Evolutionary conservation across 805 yeast species (phyloP).

Genomic region (Ogataea neopini): DNA sequence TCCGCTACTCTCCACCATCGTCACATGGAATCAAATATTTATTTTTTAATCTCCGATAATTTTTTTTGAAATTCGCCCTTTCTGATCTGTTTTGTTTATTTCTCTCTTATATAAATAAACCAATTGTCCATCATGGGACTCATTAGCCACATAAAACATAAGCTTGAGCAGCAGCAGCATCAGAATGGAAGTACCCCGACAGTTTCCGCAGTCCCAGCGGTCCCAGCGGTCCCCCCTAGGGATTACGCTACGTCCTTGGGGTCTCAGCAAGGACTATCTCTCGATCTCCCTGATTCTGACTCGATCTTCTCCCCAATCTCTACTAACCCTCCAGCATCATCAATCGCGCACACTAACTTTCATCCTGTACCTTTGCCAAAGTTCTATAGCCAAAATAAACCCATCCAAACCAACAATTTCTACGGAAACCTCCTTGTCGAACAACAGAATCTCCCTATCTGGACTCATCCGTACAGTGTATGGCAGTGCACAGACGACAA

Average conservation of each 20-base stretch:
- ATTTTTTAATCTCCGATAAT: not conserved
- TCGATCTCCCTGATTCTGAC: conserved; percentile 26
- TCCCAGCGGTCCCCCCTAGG: conserved; percentile 31
- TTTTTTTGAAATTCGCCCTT: not conserved
- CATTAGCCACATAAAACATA: conserved; percentile 19
- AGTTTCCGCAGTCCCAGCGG: not conserved
- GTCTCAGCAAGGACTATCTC: conserved; percentile 9
- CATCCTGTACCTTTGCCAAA: conserved; percentile 66
- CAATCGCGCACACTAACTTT: conserved; percentile 51
- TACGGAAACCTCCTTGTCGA: conserved; percentile 72
- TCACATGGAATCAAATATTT: too few species aligned
- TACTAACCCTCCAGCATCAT: conserved; percentile 20
- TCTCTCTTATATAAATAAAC: not conserved
- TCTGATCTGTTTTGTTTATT: not conserved
- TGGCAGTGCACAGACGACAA: conserved; percentile 53
- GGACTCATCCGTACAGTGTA: conserved; percentile 81
- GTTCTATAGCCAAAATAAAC: conserved; percentile 45
- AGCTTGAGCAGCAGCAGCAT: conserved; percentile 10
- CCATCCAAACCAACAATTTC: conserved; percentile 73
- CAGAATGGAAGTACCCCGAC: not conserved
- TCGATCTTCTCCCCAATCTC: conserved; percentile 28
- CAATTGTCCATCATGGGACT: conserved; percentile 21
- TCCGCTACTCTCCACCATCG: too few species aligned
- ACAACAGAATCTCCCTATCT: conserved; percentile 65
- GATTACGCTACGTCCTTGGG: conserved; percentile 17